Evolutionary conservation across 2,329 filamentous ascomycete species (phyloP), one percentile per base, ranked within the genome.

Genomic region (Botrytis elliptica): DNA sequence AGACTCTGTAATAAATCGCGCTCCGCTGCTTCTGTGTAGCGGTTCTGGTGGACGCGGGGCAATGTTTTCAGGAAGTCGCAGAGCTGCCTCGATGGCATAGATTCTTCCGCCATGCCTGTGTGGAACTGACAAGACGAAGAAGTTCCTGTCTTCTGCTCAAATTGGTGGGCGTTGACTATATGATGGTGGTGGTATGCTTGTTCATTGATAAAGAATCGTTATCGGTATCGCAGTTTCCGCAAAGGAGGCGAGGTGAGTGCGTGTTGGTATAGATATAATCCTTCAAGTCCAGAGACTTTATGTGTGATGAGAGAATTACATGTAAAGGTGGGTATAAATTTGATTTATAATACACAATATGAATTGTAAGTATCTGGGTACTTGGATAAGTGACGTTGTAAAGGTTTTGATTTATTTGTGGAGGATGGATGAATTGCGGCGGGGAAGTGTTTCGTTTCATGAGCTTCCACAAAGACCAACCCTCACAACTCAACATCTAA

Each of bases 11-110:
- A 85, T 46, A 99, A 90, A 76, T 93, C 89, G 75, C 88, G 87
- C 76, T 89, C 88, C 71, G 95, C 94, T 65, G 89, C 85, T 71
- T 91, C 86, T 60, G 87, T 90, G 84, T 95, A 99, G 75, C 92
- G 91, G 84, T 93, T 93, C 77, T 88, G 86, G 85, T 93, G 91
- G 77, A 88, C 86, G 77, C 86, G 86, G 73, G 96, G 95, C 80
- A 97, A 89, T 80, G 92, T 89, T 81, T 92, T 89, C 80, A 99
- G 88, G 80, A 93, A 90, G 82, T 92, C 89, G 82, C 93, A 95
- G 84, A 98, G 92, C 85, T 92, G 90, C 84, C 88, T 91, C 87
- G 97, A 73, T 5, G 72, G 72, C 72, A 73, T 73, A 57, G 72
- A 73, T 70, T 73, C 66, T 71, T 73, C 66, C 14, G 65, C 59